These are phyloP conservation scores for Russula abietina DNA, from an alignment of 768 basidiomycete species.

Conservation along the genomic window DNA sequence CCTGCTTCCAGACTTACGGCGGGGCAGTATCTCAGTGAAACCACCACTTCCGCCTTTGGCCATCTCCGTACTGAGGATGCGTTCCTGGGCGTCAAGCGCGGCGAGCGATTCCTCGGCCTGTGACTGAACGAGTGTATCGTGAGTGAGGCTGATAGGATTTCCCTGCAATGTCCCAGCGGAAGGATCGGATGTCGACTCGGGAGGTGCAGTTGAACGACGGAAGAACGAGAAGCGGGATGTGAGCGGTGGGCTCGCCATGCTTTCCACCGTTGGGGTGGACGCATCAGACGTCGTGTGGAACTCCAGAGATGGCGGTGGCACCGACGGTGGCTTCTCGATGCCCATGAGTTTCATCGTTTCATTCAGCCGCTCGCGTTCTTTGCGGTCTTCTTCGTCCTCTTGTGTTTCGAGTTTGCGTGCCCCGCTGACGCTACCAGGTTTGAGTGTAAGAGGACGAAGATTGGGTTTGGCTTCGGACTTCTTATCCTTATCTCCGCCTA, in stretches of 20 bases:
- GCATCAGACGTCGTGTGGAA: constrained; percentile 36
- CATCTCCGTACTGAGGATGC: constrained; percentile 62
- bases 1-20: constrained; percentile 48
- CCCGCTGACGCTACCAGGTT: constrained; percentile 54
- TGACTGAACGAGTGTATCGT: constrained; percentile 70
- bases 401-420: constrained; percentile 78
- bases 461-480: constrained; percentile 47
- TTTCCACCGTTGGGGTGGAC: constrained; percentile 28
- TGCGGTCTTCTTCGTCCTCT: constrained; percentile 90
- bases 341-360: constrained; percentile 96
- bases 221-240: constrained; percentile 66
- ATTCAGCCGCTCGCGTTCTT: constrained; percentile 79
- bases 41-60: constrained; percentile 67
- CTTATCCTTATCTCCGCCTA: constrained; percentile 62
- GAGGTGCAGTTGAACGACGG: constrained; percentile 44
- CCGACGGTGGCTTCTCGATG: constrained; percentile 55
- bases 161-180: constrained; percentile 37
- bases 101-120: constrained; percentile 73
- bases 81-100: constrained; percentile 76
- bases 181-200: constrained; percentile 45
- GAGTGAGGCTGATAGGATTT: constrained; percentile 45
- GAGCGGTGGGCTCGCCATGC: constrained; percentile 31
- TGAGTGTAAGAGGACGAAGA: constrained; percentile 68
- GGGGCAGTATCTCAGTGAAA: constrained; percentile 68
- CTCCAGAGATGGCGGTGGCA: constrained; percentile 39